These are phyloP conservation scores for Pseudocercospora pini-densiflorae DNA, from an alignment of 2,329 filamentous ascomycete genomes.

Conservation along the genomic window DNA sequence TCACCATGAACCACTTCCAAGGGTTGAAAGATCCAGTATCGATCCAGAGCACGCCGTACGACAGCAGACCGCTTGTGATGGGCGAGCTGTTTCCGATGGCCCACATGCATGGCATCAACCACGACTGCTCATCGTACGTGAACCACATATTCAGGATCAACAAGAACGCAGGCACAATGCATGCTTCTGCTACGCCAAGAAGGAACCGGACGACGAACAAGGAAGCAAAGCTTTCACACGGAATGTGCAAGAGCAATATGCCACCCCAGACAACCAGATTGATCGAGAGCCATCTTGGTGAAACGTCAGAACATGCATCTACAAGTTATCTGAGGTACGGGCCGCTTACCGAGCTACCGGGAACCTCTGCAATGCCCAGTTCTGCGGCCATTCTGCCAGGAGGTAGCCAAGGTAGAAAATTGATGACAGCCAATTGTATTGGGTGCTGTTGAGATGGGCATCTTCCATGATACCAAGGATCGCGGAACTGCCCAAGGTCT, in stretches of 20 bases:
- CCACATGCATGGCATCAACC: constrained; percentile 29
- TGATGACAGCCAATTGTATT: constrained; percentile 38
- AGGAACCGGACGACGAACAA: constrained; percentile 39
- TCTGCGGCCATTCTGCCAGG: constrained; percentile 33
- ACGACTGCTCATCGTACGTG: constrained; percentile 23
- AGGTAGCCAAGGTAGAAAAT: constrained; percentile 34
- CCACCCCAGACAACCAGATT: constrained; percentile 32
- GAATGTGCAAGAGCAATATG: constrained; percentile 38
- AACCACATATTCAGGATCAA: constrained; percentile 26
- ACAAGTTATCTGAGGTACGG: neutral
- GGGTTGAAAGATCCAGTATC: constrained; percentile 22
- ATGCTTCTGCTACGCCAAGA: constrained; percentile 35
- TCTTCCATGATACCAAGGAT: constrained; percentile 42
- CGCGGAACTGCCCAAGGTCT: constrained; percentile 32
- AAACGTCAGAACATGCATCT: neutral
- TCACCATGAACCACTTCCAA: constrained; percentile 30
- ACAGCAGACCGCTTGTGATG: constrained; percentile 24
- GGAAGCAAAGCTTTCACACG: constrained; percentile 22
- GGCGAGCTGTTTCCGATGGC: constrained; percentile 27
- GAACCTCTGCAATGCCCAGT: constrained; percentile 32
- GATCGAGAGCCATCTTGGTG: constrained; percentile 21
- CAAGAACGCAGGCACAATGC: constrained; percentile 25
- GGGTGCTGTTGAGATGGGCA: constrained; percentile 26
- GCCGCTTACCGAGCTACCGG: constrained; percentile 11
- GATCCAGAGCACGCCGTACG: constrained; percentile 27